These are phyloP conservation scores for Saccharomycopsis capsularis DNA, from an alignment of 805 yeast species.

Conservation along the genomic window DNA sequence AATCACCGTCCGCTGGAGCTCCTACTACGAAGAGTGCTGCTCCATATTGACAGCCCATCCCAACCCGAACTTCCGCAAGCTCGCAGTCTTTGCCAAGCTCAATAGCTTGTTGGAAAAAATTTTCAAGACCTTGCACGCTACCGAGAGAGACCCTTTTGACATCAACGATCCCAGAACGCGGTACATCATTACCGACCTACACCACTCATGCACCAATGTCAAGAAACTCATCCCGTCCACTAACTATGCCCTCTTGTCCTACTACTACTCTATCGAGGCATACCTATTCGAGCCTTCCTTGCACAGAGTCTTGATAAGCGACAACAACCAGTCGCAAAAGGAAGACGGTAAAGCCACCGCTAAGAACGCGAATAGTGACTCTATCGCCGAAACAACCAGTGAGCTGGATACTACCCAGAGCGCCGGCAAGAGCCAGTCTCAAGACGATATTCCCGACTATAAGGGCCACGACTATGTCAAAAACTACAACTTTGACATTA, in stretches of 20 bases:
- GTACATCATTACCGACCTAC: constrained; percentile 43
- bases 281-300: constrained; percentile 53
- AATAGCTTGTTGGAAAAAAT: constrained; percentile 57
- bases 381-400: too few species aligned
- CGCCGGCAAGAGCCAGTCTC: neutral
- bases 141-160: constrained; percentile 27
- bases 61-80: constrained; percentile 29
- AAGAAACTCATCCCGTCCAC: constrained; percentile 33
- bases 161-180: constrained; percentile 30
- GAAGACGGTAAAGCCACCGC: neutral
- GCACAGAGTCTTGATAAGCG: constrained; percentile 22
- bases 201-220: constrained; percentile 37
- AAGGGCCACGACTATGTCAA: too few species aligned
- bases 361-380: too few species aligned
- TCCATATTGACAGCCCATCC: constrained; percentile 34
- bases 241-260: constrained; percentile 41
- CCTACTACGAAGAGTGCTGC: constrained; percentile 56
- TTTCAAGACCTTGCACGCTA: constrained; percentile 42
- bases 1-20: constrained; percentile 54
- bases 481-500: neutral
- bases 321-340: neutral
- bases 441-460: constrained; percentile 14
- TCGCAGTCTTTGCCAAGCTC: constrained; percentile 54
- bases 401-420: neutral
- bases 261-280: constrained; percentile 58